Percentiles rank a stretch among this genome's conserved stretches.
Conservation (phyloP, 2,329 filamentous ascomycete genomes). For the Atkinsonella texensis region DNA sequence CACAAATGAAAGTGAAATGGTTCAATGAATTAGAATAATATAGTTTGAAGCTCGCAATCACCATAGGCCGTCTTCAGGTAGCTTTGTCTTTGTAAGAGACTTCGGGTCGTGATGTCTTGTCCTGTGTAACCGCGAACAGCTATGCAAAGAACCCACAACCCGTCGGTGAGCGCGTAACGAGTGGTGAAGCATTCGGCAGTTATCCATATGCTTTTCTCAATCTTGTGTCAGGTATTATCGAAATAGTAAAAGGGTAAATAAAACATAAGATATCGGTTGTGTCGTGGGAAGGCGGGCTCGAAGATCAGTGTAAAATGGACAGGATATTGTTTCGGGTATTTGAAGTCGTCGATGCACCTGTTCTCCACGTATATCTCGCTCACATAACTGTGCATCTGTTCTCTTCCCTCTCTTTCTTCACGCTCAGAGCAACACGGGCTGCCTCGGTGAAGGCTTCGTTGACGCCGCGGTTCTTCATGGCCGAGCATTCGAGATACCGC, state of each 20-base stretch:
- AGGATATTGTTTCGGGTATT: conserved; percentile 1
- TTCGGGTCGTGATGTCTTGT: no score
- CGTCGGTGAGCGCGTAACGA: no score
- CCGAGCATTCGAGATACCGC: conserved; percentile 94
- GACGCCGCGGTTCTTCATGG: conserved; percentile 94
- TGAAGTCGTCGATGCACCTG: conserved; percentile 1
- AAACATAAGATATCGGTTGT: not conserved
- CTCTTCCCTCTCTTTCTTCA: conserved; percentile 53
- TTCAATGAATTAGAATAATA: not conserved
- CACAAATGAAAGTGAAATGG: not conserved
- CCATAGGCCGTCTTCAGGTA: no score
- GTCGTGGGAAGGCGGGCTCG: not conserved
- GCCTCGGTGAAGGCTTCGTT: conserved; percentile 99
- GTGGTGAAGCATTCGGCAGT: not conserved
- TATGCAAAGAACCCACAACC: no score
- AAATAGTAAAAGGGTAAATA: not conserved
- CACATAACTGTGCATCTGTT: conserved; percentile 51
- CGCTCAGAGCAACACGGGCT: conserved; percentile 76
- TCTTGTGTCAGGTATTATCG: not conserved
- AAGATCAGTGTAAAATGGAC: not conserved
- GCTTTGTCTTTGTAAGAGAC: no score
- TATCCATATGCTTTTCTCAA: not conserved
- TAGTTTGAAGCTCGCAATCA: no score
- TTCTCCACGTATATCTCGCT: conserved; percentile 6
- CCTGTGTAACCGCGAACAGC: no score